Conservation (phyloP, 768 basidiomycete genomes). For the Leucocoprinus leucothites region DNA sequence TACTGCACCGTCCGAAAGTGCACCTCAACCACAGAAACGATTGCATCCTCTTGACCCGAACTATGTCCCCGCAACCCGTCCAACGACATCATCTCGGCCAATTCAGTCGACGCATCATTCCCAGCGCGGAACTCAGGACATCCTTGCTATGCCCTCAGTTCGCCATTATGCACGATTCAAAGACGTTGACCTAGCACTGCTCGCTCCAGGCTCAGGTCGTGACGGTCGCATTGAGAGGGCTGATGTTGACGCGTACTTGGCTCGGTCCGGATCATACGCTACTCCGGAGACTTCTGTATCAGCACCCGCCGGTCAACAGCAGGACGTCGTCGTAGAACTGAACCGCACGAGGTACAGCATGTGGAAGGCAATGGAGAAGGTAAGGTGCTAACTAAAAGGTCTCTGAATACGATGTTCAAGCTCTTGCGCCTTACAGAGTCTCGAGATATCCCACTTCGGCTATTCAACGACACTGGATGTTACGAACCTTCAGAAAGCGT, state of each 20-base stretch:
- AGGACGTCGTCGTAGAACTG: conserved; percentile 66
- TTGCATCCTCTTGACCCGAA: conserved; percentile 64
- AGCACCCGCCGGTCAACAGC: conserved; percentile 13
- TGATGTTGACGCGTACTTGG: conserved; percentile 67
- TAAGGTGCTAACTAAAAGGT: conserved; percentile 21
- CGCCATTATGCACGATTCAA: conserved; percentile 71
- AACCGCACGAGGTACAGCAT: conserved; percentile 77
- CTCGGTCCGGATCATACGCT: conserved; percentile 15
- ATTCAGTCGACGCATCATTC: conserved; percentile 11
- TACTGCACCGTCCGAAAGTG: conserved; percentile 2
- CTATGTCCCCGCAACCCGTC: background rate
- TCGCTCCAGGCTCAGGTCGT: conserved; percentile 70
- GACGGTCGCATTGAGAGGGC: conserved; percentile 70
- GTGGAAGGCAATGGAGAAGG: conserved; percentile 91
- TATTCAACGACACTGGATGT: conserved; percentile 77
- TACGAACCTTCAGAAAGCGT: conserved; percentile 59
- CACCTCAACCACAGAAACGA: conserved; percentile 13
- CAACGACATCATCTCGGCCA: conserved; percentile 14
- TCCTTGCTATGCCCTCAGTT: conserved; percentile 75
- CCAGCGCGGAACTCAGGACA: conserved; percentile 22
- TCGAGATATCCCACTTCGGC: conserved; percentile 85
- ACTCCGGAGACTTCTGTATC: conserved; percentile 14
- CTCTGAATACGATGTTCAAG: background rate
- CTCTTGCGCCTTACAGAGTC: conserved; percentile 46
- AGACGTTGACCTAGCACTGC: conserved; percentile 52